Percentiles rank a stretch among this genome's conserved stretches.
These are phyloP conservation scores for Ballota nigra DNA, from an alignment of 257 asterid genomes.

Conservation along the genomic window DNA sequence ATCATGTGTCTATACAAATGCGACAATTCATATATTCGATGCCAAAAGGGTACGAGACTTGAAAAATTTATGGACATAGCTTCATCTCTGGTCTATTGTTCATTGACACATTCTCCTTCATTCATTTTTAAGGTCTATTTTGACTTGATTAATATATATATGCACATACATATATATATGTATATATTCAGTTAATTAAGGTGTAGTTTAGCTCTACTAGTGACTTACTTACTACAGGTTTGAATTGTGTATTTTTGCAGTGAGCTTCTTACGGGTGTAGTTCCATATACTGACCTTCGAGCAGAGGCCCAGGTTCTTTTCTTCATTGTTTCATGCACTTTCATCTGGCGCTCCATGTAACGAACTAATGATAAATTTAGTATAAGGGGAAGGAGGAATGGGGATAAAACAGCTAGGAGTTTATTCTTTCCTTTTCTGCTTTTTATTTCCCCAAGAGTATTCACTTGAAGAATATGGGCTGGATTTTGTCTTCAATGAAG, in stretches of 20 bases:
- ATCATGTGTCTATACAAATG: neutral
- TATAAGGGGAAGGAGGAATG: neutral
- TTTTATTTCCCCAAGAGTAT: neutral
- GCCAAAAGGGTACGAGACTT: too few relatives aligned
- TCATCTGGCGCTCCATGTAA: slow-evolving; percentile 1
- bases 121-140: neutral
- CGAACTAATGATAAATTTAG: neutral
- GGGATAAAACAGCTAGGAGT: neutral
- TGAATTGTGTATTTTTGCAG: slow-evolving; percentile 45
- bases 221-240: neutral
- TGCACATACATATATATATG: too few relatives aligned
- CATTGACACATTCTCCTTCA: neutral
- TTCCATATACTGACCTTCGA: slow-evolving; percentile 95
- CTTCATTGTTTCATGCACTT: slow-evolving; percentile 4
- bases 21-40: neutral
- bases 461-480: too few relatives aligned
- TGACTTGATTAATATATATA: too few relatives aligned
- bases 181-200: too few relatives aligned
- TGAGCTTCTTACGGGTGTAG: slow-evolving; percentile 92
- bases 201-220: too few relatives aligned
- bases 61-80: too few relatives aligned
- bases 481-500: too few relatives aligned
- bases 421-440: neutral
- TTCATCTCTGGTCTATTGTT: slow-evolving; percentile 14
- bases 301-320: slow-evolving; percentile 85